phyloP scores from a whole-genome alignment of 768 basidiomycete species.

The Suillus subluteus region DNA sequence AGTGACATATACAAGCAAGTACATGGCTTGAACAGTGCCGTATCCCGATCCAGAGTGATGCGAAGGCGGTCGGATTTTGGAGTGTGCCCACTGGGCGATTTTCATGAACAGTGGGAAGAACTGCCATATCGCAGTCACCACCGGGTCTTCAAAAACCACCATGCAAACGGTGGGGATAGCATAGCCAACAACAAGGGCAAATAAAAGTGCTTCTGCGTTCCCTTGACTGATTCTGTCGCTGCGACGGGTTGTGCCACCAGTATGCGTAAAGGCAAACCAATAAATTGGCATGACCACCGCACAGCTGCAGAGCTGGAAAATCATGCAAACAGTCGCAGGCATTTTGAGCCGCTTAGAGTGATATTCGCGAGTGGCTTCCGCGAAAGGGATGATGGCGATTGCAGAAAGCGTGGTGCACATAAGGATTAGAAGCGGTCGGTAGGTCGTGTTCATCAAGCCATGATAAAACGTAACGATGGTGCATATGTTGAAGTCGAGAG shows the following conservation, averaged over 20 bases:
- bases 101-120: slow-evolving; percentile 47
- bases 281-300: slow-evolving; percentile 50
- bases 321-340: slow-evolving; percentile 44
- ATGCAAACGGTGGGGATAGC: slow-evolving; percentile 47
- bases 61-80: slow-evolving; percentile 33
- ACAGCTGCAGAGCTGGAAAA: slow-evolving; percentile 43
- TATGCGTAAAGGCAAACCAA: slow-evolving; percentile 46
- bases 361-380: slow-evolving; percentile 44
- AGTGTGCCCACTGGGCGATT: slow-evolving; percentile 41
- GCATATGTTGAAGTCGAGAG: slow-evolving; percentile 44
- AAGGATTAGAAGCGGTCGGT: slow-evolving; percentile 8
- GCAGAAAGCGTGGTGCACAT: slow-evolving; percentile 4
- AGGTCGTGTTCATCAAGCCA: slow-evolving; percentile 6
- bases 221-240: slow-evolving; percentile 36
- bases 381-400: slow-evolving; percentile 36
- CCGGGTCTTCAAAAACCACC: slow-evolving; percentile 44
- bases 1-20: slow-evolving; percentile 22
- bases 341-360: slow-evolving; percentile 40
- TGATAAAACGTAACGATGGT: slow-evolving; percentile 50
- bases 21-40: slow-evolving; percentile 12
- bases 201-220: slow-evolving; percentile 50
- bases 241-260: slow-evolving; percentile 30
- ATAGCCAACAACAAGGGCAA: slow-evolving; percentile 46
- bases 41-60: slow-evolving; percentile 5
- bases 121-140: slow-evolving; percentile 55